phyloP scores from a whole-genome alignment of 495 filamentous ascomycete genomes.

The Staphylotrichum longicolle region DNA sequence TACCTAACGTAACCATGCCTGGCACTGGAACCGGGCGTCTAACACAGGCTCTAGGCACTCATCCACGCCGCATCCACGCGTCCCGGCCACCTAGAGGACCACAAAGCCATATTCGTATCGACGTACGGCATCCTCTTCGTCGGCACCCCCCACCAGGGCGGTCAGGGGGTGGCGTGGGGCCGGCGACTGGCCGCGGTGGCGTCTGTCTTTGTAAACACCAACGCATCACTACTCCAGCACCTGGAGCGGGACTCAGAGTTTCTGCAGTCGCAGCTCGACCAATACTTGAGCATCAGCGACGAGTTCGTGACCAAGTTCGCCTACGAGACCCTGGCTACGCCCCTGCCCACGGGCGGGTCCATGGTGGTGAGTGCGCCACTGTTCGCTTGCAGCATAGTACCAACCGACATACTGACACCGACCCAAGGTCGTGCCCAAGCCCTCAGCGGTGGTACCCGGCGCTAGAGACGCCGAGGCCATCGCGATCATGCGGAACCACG shows the following conservation, averaged over 20 bases:
- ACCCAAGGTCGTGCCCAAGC: not conserved
- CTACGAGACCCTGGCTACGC: slow-evolving; percentile 1
- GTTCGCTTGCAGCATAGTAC: not conserved
- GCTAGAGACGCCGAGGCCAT: slow-evolving; percentile 4
- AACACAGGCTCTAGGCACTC: slow-evolving; percentile 14
- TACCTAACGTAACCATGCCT: no score
- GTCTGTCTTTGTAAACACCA: slow-evolving; percentile 1
- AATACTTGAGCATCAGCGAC: slow-evolving; percentile 3
- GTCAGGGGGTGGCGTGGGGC: slow-evolving; percentile 3
- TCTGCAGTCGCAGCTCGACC: slow-evolving; percentile 4
- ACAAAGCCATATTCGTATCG: slow-evolving; percentile 11
- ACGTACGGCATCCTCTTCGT: slow-evolving; percentile 14
- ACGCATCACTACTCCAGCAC: not conserved
- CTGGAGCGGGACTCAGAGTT: slow-evolving; percentile 13
- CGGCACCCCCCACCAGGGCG: slow-evolving; percentile 15
- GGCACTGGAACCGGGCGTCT: no score
- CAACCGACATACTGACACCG: not conserved
- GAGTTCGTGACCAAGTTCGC: slow-evolving; percentile 10
- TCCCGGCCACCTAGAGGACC: slow-evolving; percentile 5
- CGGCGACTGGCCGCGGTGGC: slow-evolving; percentile 6
- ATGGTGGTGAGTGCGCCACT: not conserved
- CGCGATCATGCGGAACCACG: not conserved
- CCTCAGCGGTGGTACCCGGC: slow-evolving; percentile 1
- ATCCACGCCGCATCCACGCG: slow-evolving; percentile 17
- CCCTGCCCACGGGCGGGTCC: not conserved